These are phyloP conservation scores for Aspergillus arachidicola DNA, from an alignment of 2,329 filamentous ascomycete genomes.

Conservation along the genomic window DNA sequence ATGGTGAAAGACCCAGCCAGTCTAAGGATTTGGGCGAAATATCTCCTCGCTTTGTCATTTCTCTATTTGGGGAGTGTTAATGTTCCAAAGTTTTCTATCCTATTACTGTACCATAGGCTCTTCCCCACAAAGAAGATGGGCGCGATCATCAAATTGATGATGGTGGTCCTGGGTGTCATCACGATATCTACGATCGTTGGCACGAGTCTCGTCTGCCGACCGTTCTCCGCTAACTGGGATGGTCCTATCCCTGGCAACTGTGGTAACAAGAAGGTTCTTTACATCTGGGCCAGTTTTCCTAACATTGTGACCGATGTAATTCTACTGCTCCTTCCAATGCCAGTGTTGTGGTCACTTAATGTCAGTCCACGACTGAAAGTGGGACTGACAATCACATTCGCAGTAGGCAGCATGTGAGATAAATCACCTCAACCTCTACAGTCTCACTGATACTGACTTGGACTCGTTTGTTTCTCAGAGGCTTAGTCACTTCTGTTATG, in stretches of 20 bases:
- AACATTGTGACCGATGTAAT: slow-evolving; percentile 42
- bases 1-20: background rate
- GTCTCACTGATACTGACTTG: background rate
- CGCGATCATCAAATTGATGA: background rate
- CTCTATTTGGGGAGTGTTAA: background rate
- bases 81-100: background rate
- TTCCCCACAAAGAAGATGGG: background rate
- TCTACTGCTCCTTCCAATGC: slow-evolving; percentile 38
- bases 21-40: background rate
- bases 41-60: background rate
- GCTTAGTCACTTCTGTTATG: background rate
- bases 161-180: background rate
- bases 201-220: background rate
- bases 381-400: slow-evolving; percentile 20
- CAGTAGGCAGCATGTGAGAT: slow-evolving; percentile 22
- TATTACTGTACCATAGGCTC: background rate
- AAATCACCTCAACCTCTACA: background rate
- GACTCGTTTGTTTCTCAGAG: background rate
- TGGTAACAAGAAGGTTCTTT: background rate
- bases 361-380: slow-evolving; percentile 19
- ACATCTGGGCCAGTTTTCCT: slow-evolving; percentile 33
- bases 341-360: slow-evolving; percentile 35
- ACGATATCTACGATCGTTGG: background rate
- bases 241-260: background rate
- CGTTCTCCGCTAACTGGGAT: background rate